Conservation (phyloP, 176 grass and related monocot genomes). For the Bromus sterilis region DNA sequence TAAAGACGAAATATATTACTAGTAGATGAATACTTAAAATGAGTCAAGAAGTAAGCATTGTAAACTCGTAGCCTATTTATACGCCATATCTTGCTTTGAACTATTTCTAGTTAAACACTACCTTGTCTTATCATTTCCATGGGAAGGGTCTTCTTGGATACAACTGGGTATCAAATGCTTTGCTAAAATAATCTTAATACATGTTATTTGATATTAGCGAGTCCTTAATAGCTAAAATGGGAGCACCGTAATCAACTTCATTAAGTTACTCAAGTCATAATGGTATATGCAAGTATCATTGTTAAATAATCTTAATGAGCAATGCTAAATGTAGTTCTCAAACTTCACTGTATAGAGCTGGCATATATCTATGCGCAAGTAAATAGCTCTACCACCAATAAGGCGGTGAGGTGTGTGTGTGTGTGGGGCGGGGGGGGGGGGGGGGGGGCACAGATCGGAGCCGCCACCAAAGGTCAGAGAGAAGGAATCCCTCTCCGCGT, state of each 20-base stretch:
- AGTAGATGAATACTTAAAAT: background rate
- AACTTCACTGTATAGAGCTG: background rate
- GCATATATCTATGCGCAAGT: background rate
- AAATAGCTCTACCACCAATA: too few species aligned
- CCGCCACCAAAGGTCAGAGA: too few species aligned
- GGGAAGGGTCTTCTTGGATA: background rate
- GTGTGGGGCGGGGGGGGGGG: too few species aligned
- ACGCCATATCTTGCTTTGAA: background rate
- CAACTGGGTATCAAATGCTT: background rate
- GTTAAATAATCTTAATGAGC: background rate
- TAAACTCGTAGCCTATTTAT: background rate
- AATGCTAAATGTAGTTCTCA: background rate
- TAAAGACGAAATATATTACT: background rate
- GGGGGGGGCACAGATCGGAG: too few species aligned
- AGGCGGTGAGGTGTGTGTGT: too few species aligned
- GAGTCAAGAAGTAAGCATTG: background rate
- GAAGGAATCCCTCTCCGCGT: too few species aligned
- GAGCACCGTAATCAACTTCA: background rate
- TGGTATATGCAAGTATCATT: too few species aligned
- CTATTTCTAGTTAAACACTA: background rate
- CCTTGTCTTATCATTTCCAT: background rate
- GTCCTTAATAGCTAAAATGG: slow-evolving; percentile 9
- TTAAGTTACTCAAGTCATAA: too few species aligned
- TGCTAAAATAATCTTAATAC: background rate
- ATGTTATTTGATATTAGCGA: background rate